phyloP scores from a whole-genome alignment of 2,329 filamentous ascomycete genomes.

The Ascochyta fabae region DNA sequence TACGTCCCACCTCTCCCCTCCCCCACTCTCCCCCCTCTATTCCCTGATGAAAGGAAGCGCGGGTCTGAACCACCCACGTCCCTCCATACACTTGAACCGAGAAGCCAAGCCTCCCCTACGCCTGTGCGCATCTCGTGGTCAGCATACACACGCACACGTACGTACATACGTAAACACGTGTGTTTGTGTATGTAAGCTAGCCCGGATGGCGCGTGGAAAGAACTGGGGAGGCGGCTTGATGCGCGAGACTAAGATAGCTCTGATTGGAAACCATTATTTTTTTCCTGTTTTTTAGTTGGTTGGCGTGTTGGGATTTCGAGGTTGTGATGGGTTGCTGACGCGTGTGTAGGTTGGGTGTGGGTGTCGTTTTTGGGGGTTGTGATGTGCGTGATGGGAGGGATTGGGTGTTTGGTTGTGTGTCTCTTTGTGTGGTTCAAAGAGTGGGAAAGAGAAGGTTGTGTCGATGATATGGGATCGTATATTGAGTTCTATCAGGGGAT shows the following conservation, averaged over 20 bases:
- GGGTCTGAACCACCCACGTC: constrained; percentile 18
- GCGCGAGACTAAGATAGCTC: constrained; percentile 23
- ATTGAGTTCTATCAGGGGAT: too few species aligned
- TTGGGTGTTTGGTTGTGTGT: too few species aligned
- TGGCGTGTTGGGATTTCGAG: not conserved
- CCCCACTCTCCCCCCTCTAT: not conserved
- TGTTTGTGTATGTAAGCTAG: not conserved
- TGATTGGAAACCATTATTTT: constrained; percentile 1
- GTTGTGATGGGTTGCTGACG: too few species aligned
- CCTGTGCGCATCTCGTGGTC: constrained; percentile 8
- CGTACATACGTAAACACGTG: too few species aligned
- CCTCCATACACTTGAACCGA: constrained; percentile 21
- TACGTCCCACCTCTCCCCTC: not conserved
- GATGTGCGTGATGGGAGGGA: too few species aligned
- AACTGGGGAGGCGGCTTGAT: constrained; percentile 12
- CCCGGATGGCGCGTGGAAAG: constrained; percentile 4
- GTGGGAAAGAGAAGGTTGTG: too few species aligned
- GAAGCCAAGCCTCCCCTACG: not conserved
- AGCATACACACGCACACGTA: not conserved
- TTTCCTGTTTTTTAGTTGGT: not conserved
- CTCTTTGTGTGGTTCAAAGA: too few species aligned
- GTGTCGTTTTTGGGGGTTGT: too few species aligned
- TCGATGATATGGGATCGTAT: too few species aligned
- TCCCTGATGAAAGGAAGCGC: constrained; percentile 19
- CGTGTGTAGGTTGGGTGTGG: too few species aligned